Percentiles rank a stretch among this genome's conserved stretches.
phyloP scores from a whole-genome alignment of 805 yeast species.

The Monosporozyma yasuniensis region DNA sequence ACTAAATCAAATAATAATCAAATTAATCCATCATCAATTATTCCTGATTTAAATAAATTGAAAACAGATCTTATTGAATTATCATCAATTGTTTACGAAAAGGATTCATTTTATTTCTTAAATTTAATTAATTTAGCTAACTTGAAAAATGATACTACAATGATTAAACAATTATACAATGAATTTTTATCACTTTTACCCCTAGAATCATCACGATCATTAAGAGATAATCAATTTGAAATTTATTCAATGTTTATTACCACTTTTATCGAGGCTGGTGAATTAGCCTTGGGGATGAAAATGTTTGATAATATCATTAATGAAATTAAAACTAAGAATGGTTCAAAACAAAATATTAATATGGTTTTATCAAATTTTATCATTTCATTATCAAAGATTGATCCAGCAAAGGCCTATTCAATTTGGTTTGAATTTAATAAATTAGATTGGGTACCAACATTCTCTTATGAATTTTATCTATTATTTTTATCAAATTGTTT shows the following conservation, averaged over 20 bases:
- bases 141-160: conserved; percentile 30
- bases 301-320: conserved; percentile 47
- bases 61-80: conserved; percentile 6
- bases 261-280: conserved; percentile 43
- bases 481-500: conserved; percentile 30
- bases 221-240: conserved; percentile 34
- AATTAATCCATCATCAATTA: not conserved
- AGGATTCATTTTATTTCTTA: conserved; percentile 32
- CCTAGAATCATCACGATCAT: conserved; percentile 4
- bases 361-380: conserved; percentile 38
- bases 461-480: conserved; percentile 33
- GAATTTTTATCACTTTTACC: conserved; percentile 26
- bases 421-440: conserved; percentile 32
- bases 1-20: conserved; percentile 13
- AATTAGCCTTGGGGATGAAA: conserved; percentile 42
- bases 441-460: conserved; percentile 35
- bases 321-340: conserved; percentile 33
- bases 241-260: conserved; percentile 46
- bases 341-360: conserved; percentile 31
- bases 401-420: conserved; percentile 29
- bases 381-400: conserved; percentile 30
- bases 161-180: conserved; percentile 35
- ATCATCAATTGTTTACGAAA: conserved; percentile 15
- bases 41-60: conserved; percentile 7
- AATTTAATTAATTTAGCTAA: conserved; percentile 35